phyloP scores from a whole-genome alignment of 192 early-diverging fungal genomes.

The Entomortierella chlamydospora region DNA sequence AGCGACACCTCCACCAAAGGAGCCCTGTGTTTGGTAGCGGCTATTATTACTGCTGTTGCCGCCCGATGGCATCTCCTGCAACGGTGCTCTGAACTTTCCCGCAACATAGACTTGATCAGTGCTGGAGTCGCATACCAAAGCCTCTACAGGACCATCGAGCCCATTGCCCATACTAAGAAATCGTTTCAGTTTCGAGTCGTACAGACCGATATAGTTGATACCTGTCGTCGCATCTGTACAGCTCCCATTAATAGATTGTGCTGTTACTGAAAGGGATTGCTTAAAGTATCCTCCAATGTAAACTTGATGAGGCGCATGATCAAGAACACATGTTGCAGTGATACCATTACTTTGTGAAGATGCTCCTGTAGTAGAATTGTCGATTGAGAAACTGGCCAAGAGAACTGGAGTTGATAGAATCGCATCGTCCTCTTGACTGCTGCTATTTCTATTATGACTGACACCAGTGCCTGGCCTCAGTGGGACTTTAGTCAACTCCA shows the following conservation, averaged over 20 bases:
- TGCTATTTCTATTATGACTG: background rate
- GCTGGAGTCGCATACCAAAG: constrained; percentile 44
- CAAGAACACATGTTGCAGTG: constrained; percentile 35
- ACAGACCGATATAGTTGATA: constrained; percentile 45
- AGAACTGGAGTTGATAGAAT: constrained; percentile 30
- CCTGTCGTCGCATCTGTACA: background rate
- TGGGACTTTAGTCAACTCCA: constrained; percentile 20
- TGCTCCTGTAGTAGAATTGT: background rate
- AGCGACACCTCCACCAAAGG: constrained; percentile 49
- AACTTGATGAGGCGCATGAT: constrained; percentile 34
- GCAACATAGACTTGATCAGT: constrained; percentile 43
- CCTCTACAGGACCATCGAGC: constrained; percentile 51
- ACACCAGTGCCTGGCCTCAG: background rate
- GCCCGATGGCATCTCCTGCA: background rate
- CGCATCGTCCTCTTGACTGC: background rate
- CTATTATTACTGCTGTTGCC: constrained; percentile 7
- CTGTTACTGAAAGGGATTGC: constrained; percentile 4
- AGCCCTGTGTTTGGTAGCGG: constrained; percentile 3
- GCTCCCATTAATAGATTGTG: background rate
- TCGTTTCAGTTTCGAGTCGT: constrained; percentile 36
- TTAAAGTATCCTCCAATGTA: constrained; percentile 47
- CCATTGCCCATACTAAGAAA: constrained; percentile 39
- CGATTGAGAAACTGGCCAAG: constrained; percentile 31
- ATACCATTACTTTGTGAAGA: constrained; percentile 6
- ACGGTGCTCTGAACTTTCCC: constrained; percentile 46